These are phyloP conservation scores for Ceratocystis diversiconidia DNA, from an alignment of 2,329 filamentous ascomycete genomes.

Conservation along the genomic window DNA sequence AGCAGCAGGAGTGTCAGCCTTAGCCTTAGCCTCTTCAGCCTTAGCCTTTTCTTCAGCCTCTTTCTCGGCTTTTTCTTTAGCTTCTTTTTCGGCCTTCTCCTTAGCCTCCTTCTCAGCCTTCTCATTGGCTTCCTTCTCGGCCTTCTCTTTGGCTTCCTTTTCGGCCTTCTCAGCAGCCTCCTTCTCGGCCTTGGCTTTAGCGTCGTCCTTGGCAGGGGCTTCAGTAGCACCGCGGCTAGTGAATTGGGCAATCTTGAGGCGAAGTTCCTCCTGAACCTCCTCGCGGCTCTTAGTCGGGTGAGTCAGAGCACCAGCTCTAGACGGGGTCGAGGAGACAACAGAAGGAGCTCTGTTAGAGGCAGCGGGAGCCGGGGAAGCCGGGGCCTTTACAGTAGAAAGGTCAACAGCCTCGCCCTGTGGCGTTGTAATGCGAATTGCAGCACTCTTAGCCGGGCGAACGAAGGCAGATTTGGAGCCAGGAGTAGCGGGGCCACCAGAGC, in stretches of 20 bases:
- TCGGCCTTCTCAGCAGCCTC: slow-evolving; percentile 25
- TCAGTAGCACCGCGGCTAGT: slow-evolving; percentile 23
- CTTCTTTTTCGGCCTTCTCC: slow-evolving; percentile 23
- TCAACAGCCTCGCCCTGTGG: slow-evolving; percentile 64
- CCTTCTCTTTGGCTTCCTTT: slow-evolving; percentile 26
- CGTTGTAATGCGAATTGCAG: slow-evolving; percentile 73
- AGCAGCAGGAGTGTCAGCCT: slow-evolving; percentile 21
- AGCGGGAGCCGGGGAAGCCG: slow-evolving; percentile 41
- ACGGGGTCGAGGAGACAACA: slow-evolving; percentile 60
- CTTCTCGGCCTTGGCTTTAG: slow-evolving; percentile 22
- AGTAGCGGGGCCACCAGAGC: slow-evolving; percentile 37
- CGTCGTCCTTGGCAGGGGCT: slow-evolving; percentile 21
- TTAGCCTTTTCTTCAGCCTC: slow-evolving; percentile 23
- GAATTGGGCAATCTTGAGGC: slow-evolving; percentile 59
- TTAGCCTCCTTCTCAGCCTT: slow-evolving; percentile 28
- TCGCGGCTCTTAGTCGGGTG: slow-evolving; percentile 62
- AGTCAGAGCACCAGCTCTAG: slow-evolving; percentile 54
- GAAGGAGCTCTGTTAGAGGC: slow-evolving; percentile 51
- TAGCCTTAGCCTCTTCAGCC: slow-evolving; percentile 22
- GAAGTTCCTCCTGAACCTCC: slow-evolving; percentile 71
- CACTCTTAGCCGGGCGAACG: slow-evolving; percentile 26
- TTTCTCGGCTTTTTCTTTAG: slow-evolving; percentile 20
- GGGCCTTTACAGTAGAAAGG: slow-evolving; percentile 45
- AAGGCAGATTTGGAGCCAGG: slow-evolving; percentile 11
- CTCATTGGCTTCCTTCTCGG: slow-evolving; percentile 26